These are phyloP conservation scores for Scolecobasidium constrictum DNA, from an alignment of 2,329 filamentous ascomycete genomes.

Conservation along the genomic window DNA sequence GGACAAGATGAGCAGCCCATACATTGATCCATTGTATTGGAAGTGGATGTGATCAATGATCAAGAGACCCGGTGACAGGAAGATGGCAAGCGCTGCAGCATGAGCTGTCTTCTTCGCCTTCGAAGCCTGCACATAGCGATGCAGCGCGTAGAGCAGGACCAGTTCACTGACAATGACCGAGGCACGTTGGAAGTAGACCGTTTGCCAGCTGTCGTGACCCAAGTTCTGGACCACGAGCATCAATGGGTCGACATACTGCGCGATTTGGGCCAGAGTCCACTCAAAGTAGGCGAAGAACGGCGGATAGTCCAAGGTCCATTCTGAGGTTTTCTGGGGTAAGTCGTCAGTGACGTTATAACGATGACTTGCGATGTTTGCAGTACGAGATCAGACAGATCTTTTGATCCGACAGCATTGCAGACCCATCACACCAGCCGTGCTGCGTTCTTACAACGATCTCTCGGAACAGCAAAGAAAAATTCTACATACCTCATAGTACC, in stretches of 20 bases:
- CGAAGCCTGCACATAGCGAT: conserved; percentile 65
- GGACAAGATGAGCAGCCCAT: conserved; percentile 79
- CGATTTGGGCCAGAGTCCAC: conserved; percentile 77
- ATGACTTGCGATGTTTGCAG: no score
- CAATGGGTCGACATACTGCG: conserved; percentile 62
- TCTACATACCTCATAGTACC: conserved; percentile 74
- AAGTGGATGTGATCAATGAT: conserved; percentile 99
- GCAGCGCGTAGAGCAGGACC: conserved; percentile 70
- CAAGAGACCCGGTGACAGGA: conserved; percentile 83
- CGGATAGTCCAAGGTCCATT: conserved; percentile 99
- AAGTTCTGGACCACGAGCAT: conserved; percentile 78
- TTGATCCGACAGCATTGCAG: no score
- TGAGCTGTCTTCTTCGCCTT: conserved; percentile 69
- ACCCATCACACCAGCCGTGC: no score
- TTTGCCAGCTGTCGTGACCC: conserved; percentile 84
- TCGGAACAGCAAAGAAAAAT: no score
- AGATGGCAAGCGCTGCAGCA: conserved; percentile 75
- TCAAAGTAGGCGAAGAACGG: conserved; percentile 98
- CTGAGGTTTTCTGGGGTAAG: conserved; percentile 61
- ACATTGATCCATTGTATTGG: conserved; percentile 97
- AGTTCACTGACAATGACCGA: conserved; percentile 82
- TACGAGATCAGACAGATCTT: no score
- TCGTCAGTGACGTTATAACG: no score
- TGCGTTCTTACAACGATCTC: no score
- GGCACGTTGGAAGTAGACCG: conserved; percentile 83